Percentiles rank a stretch among this genome's conserved stretches.
phyloP scores from a whole-genome alignment of 169 alveolate genomes.

The Cryptosporidium sp. region DNA sequence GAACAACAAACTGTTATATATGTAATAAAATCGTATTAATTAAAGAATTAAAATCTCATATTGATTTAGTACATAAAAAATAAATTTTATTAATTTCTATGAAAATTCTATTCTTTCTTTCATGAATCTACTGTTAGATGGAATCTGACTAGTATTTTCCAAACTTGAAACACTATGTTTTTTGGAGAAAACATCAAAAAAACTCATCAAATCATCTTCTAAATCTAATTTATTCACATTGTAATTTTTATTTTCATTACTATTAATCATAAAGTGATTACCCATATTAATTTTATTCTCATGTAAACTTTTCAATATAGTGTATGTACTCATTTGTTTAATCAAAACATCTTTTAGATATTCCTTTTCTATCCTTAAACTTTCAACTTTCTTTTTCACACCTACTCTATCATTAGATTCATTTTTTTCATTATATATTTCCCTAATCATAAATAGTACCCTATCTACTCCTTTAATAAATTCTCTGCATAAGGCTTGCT shows the following conservation, averaged over 20 bases:
- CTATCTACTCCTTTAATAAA: slow-evolving; percentile 39
- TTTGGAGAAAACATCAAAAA: slow-evolving; percentile 4
- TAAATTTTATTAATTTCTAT: background rate
- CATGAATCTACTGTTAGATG: background rate
- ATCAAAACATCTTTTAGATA: slow-evolving; percentile 14
- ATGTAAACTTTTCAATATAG: slow-evolving; percentile 18
- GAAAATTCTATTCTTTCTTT: slow-evolving; percentile 3
- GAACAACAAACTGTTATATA: slow-evolving; percentile 73
- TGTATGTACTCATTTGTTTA: slow-evolving; percentile 40
- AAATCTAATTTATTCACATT: background rate
- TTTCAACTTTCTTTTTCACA: slow-evolving; percentile 9
- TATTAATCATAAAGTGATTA: background rate
- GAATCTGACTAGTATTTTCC: background rate
- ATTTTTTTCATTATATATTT: slow-evolving; percentile 15
- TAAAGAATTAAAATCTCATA: slow-evolving; percentile 58
- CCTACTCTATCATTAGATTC: background rate
- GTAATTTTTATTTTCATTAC: background rate
- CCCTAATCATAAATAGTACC: slow-evolving; percentile 25
- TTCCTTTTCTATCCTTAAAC: slow-evolving; percentile 36
- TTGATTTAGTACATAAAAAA: background rate
- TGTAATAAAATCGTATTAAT: slow-evolving; percentile 58
- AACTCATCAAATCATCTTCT: slow-evolving; percentile 50
- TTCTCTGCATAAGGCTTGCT: slow-evolving; percentile 33
- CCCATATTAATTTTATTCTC: background rate
- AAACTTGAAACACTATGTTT: background rate